Percentiles rank a stretch among this genome's conserved stretches.
These are phyloP conservation scores for Juglanconis juglandina DNA, from an alignment of 2,329 filamentous ascomycete genomes.

Conservation along the genomic window DNA sequence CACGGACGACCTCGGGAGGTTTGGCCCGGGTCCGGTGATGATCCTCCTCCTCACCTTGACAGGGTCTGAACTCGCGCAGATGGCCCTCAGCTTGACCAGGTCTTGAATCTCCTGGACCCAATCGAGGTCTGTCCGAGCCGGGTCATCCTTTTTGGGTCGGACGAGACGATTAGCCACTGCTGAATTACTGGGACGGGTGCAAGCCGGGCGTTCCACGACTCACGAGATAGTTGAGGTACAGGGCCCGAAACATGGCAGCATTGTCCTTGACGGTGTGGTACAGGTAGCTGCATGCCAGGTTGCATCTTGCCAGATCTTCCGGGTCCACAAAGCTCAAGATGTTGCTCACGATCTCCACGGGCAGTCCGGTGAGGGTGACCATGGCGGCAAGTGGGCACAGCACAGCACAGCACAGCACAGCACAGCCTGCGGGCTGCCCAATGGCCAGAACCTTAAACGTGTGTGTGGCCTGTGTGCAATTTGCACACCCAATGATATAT, in stretches of 20 bases:
- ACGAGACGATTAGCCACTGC: not conserved
- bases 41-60: constrained; percentile 36
- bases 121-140: constrained; percentile 1
- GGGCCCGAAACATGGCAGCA: constrained; percentile 54
- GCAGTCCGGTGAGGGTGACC: constrained; percentile 41
- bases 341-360: constrained; percentile 61
- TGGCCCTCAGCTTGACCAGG: constrained; percentile 39
- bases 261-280: constrained; percentile 56
- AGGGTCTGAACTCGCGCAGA: constrained; percentile 35
- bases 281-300: constrained; percentile 50
- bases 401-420: not conserved
- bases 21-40: not conserved
- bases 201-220: constrained; percentile 14
- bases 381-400: constrained; percentile 22
- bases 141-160: constrained; percentile 3
- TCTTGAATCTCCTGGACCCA: constrained; percentile 38
- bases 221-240: constrained; percentile 60
- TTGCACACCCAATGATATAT: not conserved
- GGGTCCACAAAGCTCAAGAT: constrained; percentile 57
- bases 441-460: too few species aligned
- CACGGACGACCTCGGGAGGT: not conserved
- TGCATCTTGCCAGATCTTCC: constrained; percentile 51
- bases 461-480: not conserved
- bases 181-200: not conserved
- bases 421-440: too few species aligned